phyloP scores from a whole-genome alignment of 2,329 filamentous ascomycete genomes.

The Tolypocladium ophioglossoides region DNA sequence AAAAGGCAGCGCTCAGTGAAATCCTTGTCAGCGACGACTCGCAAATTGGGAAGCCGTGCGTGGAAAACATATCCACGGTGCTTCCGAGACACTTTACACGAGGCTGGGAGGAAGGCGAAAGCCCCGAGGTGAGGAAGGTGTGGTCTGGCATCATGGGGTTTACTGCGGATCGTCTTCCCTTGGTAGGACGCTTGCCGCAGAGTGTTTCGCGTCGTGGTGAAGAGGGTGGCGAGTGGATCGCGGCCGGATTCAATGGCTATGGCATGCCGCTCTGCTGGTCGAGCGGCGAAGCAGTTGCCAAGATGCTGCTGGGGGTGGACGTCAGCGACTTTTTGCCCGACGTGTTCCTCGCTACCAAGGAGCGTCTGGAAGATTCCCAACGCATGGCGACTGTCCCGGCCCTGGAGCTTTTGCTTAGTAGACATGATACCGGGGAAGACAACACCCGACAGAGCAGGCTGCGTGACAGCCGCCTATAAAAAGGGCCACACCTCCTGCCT shows the following conservation, averaged over 20 bases:
- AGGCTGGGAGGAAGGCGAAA: constrained; percentile 14
- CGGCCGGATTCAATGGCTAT: constrained; percentile 36
- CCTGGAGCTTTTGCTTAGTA: not conserved
- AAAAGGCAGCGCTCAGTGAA: constrained; percentile 24
- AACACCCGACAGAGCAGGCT: no score
- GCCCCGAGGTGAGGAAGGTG: constrained; percentile 20
- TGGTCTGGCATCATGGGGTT: constrained; percentile 38
- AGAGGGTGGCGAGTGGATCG: constrained; percentile 32
- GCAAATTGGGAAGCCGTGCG: constrained; percentile 20
- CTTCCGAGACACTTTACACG: constrained; percentile 26
- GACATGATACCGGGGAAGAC: no score
- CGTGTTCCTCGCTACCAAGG: constrained; percentile 8
- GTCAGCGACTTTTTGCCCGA: constrained; percentile 11
- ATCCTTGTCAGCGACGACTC: constrained; percentile 34
- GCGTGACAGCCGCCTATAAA: no score
- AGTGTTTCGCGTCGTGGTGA: constrained; percentile 8
- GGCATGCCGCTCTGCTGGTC: constrained; percentile 42
- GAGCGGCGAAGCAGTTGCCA: constrained; percentile 27
- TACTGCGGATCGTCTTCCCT: constrained; percentile 33
- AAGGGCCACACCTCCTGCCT: no score
- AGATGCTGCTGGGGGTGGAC: constrained; percentile 13
- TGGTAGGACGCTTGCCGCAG: constrained; percentile 32
- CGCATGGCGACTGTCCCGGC: not conserved
- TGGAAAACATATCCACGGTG: constrained; percentile 22
- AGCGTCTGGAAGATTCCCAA: constrained; percentile 1